Evolutionary conservation across 306 rosid species (phyloP).

Genomic region (Glycyrrhiza uralensis): DNA sequence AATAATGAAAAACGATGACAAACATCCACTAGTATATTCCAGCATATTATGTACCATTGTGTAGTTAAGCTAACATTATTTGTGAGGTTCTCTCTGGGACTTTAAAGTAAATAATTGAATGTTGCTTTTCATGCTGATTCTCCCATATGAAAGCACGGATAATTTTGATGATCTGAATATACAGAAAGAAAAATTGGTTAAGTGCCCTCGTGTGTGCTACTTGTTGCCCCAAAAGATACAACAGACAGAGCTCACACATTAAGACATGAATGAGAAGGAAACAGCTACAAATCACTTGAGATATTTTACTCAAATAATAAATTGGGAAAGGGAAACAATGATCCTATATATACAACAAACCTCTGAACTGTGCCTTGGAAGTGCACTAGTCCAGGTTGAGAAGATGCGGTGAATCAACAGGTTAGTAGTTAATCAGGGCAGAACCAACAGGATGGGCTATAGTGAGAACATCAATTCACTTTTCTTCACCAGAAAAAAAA

Average conservation of each 20-base stretch:
- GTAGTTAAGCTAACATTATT: neutral
- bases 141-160: slow-evolving; percentile 7
- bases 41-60: neutral
- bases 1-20: neutral
- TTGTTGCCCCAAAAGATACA: slow-evolving; percentile 11
- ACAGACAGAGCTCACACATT: neutral
- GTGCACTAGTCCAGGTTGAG: slow-evolving; percentile 32
- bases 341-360: slow-evolving; percentile 61
- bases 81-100: neutral
- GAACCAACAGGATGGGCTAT: slow-evolving; percentile 25
- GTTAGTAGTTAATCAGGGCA: slow-evolving; percentile 54
- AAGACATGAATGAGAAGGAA: slow-evolving; percentile 32
- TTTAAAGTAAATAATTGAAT: neutral
- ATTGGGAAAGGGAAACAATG: slow-evolving; percentile 49
- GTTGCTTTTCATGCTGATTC: slow-evolving; percentile 11
- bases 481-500: slow-evolving; percentile 25
- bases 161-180: slow-evolving; percentile 11
- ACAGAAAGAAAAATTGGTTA: neutral
- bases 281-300: slow-evolving; percentile 48
- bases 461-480: slow-evolving; percentile 25
- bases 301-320: slow-evolving; percentile 43
- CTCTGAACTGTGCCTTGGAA: slow-evolving; percentile 37
- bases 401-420: slow-evolving; percentile 37
- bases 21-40: neutral
- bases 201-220: slow-evolving; percentile 20